Evolutionary conservation across 148 eudicot genomes (phyloP), one percentile per base, ranked within the genome.

Genomic region (Dysphania ambrosioides): DNA sequence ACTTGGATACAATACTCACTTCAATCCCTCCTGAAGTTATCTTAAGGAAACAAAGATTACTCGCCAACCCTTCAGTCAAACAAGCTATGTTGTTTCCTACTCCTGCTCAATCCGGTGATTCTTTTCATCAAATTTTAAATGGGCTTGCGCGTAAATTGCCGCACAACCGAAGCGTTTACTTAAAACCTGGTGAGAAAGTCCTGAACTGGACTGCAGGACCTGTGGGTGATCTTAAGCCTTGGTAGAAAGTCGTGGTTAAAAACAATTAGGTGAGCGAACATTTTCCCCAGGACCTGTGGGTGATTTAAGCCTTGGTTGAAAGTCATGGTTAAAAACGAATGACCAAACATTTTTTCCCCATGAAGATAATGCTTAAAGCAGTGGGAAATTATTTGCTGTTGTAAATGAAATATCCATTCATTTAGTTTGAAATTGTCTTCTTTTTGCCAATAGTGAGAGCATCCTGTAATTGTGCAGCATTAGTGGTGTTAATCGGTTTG

Each of bases 201-300:
- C 85, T 95, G 62, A 90, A 95, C 87, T 95, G 99, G 99, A 95
- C 99, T 30, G 96, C 96, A 0, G 99, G 99, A 16, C 97, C 97
- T 15, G 86, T 88, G 8, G 97, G 85, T 53, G 99, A 95, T 83
- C 86, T 88, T 71, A 95, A 95, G 83, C 99, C 99, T 40, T 95
- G 97, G 99, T 95, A 90, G 83, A 59, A n/a, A 34, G 2, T 42
- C 21, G 4, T 2, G 1, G 23, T 34, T n/a, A 57, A 7, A 36
- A n/a, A 36, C 12, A n/a, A 32, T 23, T 57, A 38, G 42, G 71
- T 21, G 74, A 27, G 65, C 13, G 53, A 70, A 40, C 75, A 42
- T n/a, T n/a, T n/a, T n/a, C n/a, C n/a, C n/a, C n/a, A n/a, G n/a
- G n/a, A n/a, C n/a, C n/a, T n/a, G n/a, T n/a, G n/a, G n/a, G n/a